Evolutionary conservation across 345 rosid genomes (phyloP).

Genomic region (Gossypium turneri): DNA sequence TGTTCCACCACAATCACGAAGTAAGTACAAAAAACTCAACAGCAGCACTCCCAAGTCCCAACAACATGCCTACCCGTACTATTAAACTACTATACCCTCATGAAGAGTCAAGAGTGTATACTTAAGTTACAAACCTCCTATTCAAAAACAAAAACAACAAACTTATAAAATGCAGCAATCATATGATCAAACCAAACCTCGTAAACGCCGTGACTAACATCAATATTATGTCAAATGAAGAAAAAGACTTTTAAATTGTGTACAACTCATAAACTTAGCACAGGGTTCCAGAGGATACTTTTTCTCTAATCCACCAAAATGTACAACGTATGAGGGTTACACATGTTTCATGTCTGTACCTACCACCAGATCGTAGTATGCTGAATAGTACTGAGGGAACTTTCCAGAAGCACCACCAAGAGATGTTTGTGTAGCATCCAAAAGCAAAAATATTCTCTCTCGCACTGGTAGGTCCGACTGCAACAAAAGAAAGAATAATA

Average conservation of each 20-base stretch:
- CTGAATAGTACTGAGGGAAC: conserved; percentile 79
- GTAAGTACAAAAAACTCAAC: background rate
- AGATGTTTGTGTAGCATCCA: conserved; percentile 94
- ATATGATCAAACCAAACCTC: background rate
- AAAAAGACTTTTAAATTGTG: background rate
- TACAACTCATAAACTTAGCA: background rate
- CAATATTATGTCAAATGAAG: background rate
- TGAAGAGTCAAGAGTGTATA: background rate
- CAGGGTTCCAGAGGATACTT: background rate
- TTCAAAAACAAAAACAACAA: background rate
- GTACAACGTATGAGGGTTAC: background rate
- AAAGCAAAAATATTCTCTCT: conserved; percentile 88
- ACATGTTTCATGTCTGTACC: conserved; percentile 29
- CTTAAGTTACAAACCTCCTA: background rate
- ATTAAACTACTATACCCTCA: background rate
- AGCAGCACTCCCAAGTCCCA: background rate
- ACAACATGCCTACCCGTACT: background rate
- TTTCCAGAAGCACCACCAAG: conserved; percentile 88
- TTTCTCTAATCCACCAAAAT: background rate
- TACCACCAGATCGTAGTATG: conserved; percentile 92
- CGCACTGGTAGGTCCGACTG: conserved; percentile 84
- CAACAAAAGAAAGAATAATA: conserved; percentile 11
- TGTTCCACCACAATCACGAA: background rate
- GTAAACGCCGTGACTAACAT: background rate
- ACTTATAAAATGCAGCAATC: background rate